Conservation (phyloP, 2,329 filamentous ascomycete species). For the Phaeomoniella chlamydospora region DNA sequence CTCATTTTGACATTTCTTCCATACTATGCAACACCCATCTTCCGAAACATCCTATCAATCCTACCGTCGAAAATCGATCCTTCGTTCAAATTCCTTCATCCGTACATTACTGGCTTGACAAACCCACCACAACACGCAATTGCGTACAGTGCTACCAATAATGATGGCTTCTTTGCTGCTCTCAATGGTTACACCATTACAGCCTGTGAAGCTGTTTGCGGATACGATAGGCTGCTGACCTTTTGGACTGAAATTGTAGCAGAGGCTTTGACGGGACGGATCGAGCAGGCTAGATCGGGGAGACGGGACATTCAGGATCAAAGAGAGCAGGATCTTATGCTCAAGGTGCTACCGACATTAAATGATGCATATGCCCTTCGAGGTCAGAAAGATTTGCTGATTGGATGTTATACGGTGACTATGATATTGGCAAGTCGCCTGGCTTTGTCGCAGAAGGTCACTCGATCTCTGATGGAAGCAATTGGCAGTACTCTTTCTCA, state of each 20-base stretch:
- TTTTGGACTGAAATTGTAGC: conserved; percentile 88
- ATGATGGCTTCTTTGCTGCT: conserved; percentile 57
- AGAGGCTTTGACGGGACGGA: conserved; percentile 68
- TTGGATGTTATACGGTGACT: conserved; percentile 84
- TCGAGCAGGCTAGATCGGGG: conserved; percentile 65
- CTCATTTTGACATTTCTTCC: conserved; percentile 80
- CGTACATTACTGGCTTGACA: conserved; percentile 67
- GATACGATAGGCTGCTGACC: conserved; percentile 63
- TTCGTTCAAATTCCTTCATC: conserved; percentile 70
- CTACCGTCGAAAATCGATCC: conserved; percentile 60
- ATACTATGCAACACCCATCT: conserved; percentile 76
- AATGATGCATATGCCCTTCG: conserved; percentile 65
- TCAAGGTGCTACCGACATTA: conserved; percentile 55
- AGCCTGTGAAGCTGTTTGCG: conserved; percentile 54
- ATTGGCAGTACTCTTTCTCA: conserved; percentile 62
- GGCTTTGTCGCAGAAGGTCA: conserved; percentile 58
- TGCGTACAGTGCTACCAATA: conserved; percentile 70
- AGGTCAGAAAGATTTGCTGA: conserved; percentile 62
- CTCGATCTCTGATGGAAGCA: conserved; percentile 85
- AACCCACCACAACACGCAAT: conserved; percentile 67
- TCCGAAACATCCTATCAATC: conserved; percentile 75
- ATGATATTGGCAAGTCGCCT: conserved; percentile 76
- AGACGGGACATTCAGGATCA: conserved; percentile 61
- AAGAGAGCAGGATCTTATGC: conserved; percentile 62
- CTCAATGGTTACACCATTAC: conserved; percentile 69